Evolutionary conservation across 495 filamentous ascomycete genomes (phyloP), one percentile per base, ranked within the genome.

Genomic region (Aspergillus kassunensis): DNA sequence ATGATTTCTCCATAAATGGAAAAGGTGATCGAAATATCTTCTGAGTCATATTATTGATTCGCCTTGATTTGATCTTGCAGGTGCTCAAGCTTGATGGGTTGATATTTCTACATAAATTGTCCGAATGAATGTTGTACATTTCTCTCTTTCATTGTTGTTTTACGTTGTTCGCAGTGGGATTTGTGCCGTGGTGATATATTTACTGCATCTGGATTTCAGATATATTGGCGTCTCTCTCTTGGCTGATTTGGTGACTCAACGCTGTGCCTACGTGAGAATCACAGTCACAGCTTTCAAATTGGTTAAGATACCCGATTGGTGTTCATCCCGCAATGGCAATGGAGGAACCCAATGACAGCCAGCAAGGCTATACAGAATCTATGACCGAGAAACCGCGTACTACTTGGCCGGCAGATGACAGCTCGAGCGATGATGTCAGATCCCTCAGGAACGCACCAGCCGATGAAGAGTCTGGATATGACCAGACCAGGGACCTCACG

Each of bases 381-480:
- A 13, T 8, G 13, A 44, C 24, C 9, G 49, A 48, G 29, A 52
- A 52, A 47, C 3, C 35, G 16, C 42, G 19, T 9, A 36, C 49
- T 10, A 23, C 41, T 8, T 7, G 16, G 15, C 30, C 18, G 40
- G 43, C 10, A 27, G 51, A 45, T 12, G 39, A 55, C 16, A 47
- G 31, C 10, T 39, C 34, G 1, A 53, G 53, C 20, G 36, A 49
- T 24, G 37, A 54, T 15, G 25, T 42, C 16, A 18, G 25, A 19
- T 44, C 54, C 12, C 23, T 51, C 13, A 35, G 27, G 36, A 37
- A 45, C n/a, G 9, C 36, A 4, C 53, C 49, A 4, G 58, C 49
- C 24, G 60, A 68, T 21, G 63, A 70, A 19, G 66, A 70, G 53
- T 59, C 58, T 3, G 55, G 37, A 10, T 29, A 59, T 29, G 57